phyloP scores from a whole-genome alignment of 2,329 filamentous ascomycete genomes.

The Aspergillus felis region DNA sequence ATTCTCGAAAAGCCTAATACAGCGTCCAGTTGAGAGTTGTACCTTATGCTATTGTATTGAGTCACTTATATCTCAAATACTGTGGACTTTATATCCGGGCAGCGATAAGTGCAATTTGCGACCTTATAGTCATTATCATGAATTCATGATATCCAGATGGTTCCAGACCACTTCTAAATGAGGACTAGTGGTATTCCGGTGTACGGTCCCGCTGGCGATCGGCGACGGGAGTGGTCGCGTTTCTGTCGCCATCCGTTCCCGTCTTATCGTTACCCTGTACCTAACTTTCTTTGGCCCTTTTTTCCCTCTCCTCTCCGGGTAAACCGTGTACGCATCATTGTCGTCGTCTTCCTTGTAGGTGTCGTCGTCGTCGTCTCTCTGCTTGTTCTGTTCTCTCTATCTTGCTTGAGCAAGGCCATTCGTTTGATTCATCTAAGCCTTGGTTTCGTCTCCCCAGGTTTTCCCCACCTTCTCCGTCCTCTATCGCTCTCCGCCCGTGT shows the following conservation, averaged over 20 bases:
- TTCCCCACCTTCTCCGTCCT: neutral
- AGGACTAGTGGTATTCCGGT: neutral
- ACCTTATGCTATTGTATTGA: neutral
- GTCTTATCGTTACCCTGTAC: slow-evolving; percentile 15
- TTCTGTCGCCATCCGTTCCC: slow-evolving; percentile 18
- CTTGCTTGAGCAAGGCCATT: slow-evolving; percentile 13
- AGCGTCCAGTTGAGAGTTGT: neutral
- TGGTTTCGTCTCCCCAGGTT: neutral
- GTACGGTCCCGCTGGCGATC: slow-evolving; percentile 2
- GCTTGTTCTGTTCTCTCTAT: slow-evolving; percentile 7
- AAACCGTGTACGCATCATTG: neutral
- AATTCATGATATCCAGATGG: neutral
- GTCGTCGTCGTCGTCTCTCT: slow-evolving; percentile 1
- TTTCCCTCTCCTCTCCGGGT: slow-evolving; percentile 1
- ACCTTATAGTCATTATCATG: neutral
- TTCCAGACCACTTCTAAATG: neutral
- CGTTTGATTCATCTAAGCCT: slow-evolving; percentile 8
- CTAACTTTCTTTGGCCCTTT: neutral
- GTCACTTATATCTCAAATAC: neutral
- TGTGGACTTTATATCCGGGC: neutral
- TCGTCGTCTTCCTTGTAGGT: neutral
- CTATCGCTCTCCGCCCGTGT: neutral
- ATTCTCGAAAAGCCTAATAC: neutral
- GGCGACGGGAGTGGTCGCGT: slow-evolving; percentile 14
- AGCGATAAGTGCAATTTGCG: neutral